These are phyloP conservation scores for Ganoderma leucocontextum DNA, from an alignment of 1,284 basidiomycete genomes.

Conservation along the genomic window DNA sequence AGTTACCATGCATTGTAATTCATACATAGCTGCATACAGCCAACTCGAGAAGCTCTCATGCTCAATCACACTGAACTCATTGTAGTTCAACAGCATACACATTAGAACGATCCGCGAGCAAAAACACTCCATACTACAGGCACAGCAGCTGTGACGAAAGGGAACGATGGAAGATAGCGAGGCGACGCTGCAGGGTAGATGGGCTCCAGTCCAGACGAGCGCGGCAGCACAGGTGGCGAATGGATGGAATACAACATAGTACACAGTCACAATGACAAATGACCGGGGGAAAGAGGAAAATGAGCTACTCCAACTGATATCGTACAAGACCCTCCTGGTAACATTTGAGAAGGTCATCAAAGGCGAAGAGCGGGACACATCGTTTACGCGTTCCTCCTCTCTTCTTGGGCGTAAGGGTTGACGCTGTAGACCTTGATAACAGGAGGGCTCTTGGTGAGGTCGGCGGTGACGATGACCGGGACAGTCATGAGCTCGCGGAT, in stretches of 20 bases:
- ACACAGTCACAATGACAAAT: slow-evolving; percentile 8
- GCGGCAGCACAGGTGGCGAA: slow-evolving; percentile 10
- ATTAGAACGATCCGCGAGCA: slow-evolving; percentile 32
- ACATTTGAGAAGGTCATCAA: slow-evolving; percentile 15
- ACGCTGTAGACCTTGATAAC: slow-evolving; percentile 94
- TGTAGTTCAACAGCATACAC: slow-evolving; percentile 25
- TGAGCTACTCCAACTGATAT: slow-evolving; percentile 28
- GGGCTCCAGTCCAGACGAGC: slow-evolving; percentile 8
- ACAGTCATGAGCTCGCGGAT: slow-evolving; percentile 91
- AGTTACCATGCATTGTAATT: neutral
- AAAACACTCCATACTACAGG: slow-evolving; percentile 26
- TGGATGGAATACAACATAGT: slow-evolving; percentile 16
- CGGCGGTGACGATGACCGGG: slow-evolving; percentile 92
- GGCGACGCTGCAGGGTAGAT: slow-evolving; percentile 3
- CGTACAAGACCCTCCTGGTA: slow-evolving; percentile 30
- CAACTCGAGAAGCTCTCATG: neutral
- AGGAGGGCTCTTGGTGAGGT: slow-evolving; percentile 92
- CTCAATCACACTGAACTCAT: neutral
- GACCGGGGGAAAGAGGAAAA: neutral
- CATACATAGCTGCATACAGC: too few relatives aligned
- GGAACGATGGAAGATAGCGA: neutral
- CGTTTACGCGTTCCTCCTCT: slow-evolving; percentile 44
- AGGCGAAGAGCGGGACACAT: slow-evolving; percentile 10
- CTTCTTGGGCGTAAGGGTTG: slow-evolving; percentile 77
- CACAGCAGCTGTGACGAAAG: slow-evolving; percentile 11